Percentiles rank a stretch among this genome's conserved stretches.
Conservation (phyloP, 257 asterid genomes). For the Marsdenia floribunda region DNA sequence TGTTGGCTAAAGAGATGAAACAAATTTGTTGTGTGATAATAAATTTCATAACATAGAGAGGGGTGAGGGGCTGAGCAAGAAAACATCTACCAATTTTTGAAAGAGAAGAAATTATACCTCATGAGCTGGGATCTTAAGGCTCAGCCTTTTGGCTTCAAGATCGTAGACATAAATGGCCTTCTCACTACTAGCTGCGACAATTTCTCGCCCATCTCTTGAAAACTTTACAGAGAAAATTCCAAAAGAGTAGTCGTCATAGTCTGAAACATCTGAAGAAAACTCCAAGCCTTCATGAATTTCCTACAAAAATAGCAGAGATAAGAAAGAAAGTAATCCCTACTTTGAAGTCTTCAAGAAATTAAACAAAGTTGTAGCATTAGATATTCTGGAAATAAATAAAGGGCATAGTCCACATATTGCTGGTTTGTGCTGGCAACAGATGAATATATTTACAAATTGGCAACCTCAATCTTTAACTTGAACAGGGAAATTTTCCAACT, state of each 20-base stretch:
- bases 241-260: constrained; percentile 61
- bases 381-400: background rate
- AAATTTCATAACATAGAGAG: background rate
- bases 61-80: background rate
- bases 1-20: background rate
- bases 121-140: constrained; percentile 83
- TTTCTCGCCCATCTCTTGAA: constrained; percentile 84
- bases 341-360: background rate
- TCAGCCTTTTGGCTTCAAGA: constrained; percentile 63
- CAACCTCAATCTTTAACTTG: background rate
- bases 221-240: constrained; percentile 93
- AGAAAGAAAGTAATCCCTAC: background rate
- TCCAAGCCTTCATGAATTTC: constrained; percentile 94
- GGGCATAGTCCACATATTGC: background rate
- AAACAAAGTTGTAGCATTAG: background rate
- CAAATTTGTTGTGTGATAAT: background rate
- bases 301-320: constrained; percentile 32
- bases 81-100: constrained; percentile 4
- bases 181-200: constrained; percentile 81
- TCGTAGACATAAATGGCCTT: constrained; percentile 79
- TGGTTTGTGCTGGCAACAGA: background rate
- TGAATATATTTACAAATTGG: background rate
- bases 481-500: background rate
- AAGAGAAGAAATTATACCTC: constrained; percentile 34
- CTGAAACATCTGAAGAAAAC: constrained; percentile 48